Conservation (phyloP, 805 yeast genomes). For the Lachancea sp. region DNA sequence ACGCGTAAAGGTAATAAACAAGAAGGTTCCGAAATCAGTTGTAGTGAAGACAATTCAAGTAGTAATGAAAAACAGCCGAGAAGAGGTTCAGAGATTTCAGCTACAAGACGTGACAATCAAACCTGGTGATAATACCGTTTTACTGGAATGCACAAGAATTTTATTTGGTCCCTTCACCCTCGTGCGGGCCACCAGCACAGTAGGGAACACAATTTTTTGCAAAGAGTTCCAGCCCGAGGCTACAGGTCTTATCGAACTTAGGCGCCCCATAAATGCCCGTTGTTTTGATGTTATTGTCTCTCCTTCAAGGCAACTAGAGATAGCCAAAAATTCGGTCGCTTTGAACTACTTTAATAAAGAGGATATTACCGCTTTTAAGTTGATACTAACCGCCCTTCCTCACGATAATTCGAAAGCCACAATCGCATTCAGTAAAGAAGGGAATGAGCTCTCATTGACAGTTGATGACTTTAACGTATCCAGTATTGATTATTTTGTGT, state of each 20-base stretch:
- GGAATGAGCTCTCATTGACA: slow-evolving; percentile 2
- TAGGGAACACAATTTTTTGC: slow-evolving; percentile 25
- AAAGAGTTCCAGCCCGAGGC: slow-evolving; percentile 18
- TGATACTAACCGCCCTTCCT: slow-evolving; percentile 7
- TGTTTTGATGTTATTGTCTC: slow-evolving; percentile 16
- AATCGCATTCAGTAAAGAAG: slow-evolving; percentile 9
- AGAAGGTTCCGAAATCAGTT: slow-evolving; percentile 17
- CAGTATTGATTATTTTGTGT: slow-evolving; percentile 17
- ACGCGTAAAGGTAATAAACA: slow-evolving; percentile 14
- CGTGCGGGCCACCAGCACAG: slow-evolving; percentile 19
- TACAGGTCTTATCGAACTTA: slow-evolving; percentile 9
- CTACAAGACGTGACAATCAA: slow-evolving; percentile 7
- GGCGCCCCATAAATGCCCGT: slow-evolving; percentile 17
- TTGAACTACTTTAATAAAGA: slow-evolving; percentile 13
- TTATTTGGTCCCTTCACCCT: slow-evolving; percentile 22
- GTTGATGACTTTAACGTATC: slow-evolving; percentile 4
- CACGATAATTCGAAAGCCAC: neutral
- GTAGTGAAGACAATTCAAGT: slow-evolving; percentile 18
- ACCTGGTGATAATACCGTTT: slow-evolving; percentile 8
- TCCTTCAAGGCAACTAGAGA: slow-evolving; percentile 15
- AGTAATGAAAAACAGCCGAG: slow-evolving; percentile 15
- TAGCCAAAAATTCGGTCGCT: slow-evolving; percentile 19
- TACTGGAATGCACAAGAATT: slow-evolving; percentile 19
- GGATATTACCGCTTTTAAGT: slow-evolving; percentile 7
- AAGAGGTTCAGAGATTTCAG: slow-evolving; percentile 15